Conservation (phyloP, 1,284 basidiomycete genomes). For the Kwoniella shivajii region DNA sequence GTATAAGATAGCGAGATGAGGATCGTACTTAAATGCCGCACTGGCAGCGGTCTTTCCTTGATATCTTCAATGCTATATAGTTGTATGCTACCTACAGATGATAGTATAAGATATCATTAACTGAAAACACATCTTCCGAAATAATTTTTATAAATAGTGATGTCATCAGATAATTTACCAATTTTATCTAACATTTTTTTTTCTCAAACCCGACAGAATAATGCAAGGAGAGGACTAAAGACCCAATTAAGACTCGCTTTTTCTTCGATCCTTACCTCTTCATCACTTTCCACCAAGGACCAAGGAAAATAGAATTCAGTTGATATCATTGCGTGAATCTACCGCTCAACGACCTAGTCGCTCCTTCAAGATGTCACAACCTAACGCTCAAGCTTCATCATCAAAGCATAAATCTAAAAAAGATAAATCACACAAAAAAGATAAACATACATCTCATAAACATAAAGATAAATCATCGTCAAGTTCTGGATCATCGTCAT, state of each 20-base stretch:
- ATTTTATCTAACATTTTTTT: slow-evolving; percentile 9
- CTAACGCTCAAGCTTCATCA: slow-evolving; percentile 20
- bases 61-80: no score
- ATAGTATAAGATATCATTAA: no score
- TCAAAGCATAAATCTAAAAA: slow-evolving; percentile 23
- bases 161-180: slow-evolving; percentile 10
- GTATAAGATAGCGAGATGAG: background rate
- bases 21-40: no score
- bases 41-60: no score
- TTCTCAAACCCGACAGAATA: background rate
- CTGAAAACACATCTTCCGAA: no score
- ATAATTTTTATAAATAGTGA: slow-evolving; percentile 10
- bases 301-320: background rate
- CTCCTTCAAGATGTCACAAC: slow-evolving; percentile 10
- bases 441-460: background rate
- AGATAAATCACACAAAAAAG: slow-evolving; percentile 14
- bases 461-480: slow-evolving; percentile 1
- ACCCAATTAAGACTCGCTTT: no score
- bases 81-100: no score
- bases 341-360: background rate
- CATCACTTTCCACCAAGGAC: background rate
- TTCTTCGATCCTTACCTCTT: background rate
- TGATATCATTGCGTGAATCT: background rate
- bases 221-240: no score
- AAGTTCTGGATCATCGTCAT: background rate